Evolutionary conservation across 257 asterid species (phyloP), one percentile per base, ranked within the genome.

Genomic region (Cordia subcordata): DNA sequence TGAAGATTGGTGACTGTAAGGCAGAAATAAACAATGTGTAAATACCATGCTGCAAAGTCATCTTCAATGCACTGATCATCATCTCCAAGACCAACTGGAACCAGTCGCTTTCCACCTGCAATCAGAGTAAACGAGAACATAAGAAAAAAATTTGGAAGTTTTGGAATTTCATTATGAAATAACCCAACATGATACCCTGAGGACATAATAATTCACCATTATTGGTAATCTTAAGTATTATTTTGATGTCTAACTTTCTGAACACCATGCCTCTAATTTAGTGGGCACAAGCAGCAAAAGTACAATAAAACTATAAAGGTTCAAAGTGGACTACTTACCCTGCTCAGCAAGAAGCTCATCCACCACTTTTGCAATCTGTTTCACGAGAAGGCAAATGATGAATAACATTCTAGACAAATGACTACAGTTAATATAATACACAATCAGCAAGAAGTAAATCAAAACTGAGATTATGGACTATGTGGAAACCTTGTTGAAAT

Each of bases 61-160:
- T 93, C 99, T 82, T 93, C 99, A 69, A 93, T 93, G 84, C 97
- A 86, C 61, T 89, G 99, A 69, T 93, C 99, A 62, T 93, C 99
- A 61, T 93, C 99, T 51, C 99, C 99, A 56, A 93, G 95, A 74
- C 99, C 99, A 81, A 93, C 84, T 16, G 87, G 79, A 35, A 83
- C 85, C 60, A 93, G 81, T 51, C 80, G 77, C 59, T 89, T 77
- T 13, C 87, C 99, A 27, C 99, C 99, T 93, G 90, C 60, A 65
- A 68, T 42, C 10, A 58, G 12, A 21, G 38, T 23, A 39, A 19
- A 67, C 39, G 12, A 21, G 54, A 55, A 62, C 42, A 62, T 59
- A 62, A 27, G 42, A 53, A 54, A 57, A 19, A 46, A 57, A 4
- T 0, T 42, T 17, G 39, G 5, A 64, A 49, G 60, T 46, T 33